phyloP scores from a whole-genome alignment of 805 yeast genomes.

The Myxozyma udenii region DNA sequence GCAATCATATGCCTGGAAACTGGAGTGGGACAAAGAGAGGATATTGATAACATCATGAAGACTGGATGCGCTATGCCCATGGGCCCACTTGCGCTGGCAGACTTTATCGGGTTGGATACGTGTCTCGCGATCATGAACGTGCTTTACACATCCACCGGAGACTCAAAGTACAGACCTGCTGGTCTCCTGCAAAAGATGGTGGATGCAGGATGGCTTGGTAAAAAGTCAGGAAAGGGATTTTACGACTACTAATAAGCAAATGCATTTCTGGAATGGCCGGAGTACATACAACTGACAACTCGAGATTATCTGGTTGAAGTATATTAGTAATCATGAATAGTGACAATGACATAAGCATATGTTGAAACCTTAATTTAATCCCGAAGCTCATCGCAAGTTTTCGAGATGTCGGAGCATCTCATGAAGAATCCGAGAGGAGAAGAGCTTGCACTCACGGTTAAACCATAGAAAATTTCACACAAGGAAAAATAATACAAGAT shows the following conservation, averaged over 20 bases:
- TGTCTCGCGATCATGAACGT: conserved; percentile 45
- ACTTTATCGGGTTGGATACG: conserved; percentile 46
- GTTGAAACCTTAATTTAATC: background rate
- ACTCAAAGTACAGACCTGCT: conserved; percentile 45
- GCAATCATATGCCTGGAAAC: conserved; percentile 43
- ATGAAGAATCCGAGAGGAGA: too few species aligned
- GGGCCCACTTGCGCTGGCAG: conserved; percentile 47
- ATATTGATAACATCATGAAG: conserved; percentile 45
- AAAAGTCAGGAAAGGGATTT: conserved; percentile 44
- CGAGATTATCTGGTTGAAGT: too few species aligned
- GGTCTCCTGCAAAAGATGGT: conserved; percentile 41
- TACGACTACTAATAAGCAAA: conserved; percentile 42
- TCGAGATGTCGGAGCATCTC: too few species aligned
- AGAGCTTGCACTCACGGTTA: too few species aligned
- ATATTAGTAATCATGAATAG: background rate
- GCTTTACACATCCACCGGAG: conserved; percentile 42
- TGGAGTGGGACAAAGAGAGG: conserved; percentile 43
- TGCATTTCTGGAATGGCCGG: background rate
- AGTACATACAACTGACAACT: too few species aligned
- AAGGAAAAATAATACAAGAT: too few species aligned
- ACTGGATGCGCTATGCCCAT: conserved; percentile 49
- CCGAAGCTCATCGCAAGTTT: too few species aligned
- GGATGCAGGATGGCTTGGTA: conserved; percentile 45
- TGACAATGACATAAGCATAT: background rate
- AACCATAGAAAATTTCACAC: too few species aligned